Evolutionary conservation across 75 land plant genomes (phyloP).

Genomic region (Cupressus sempervirens): DNA sequence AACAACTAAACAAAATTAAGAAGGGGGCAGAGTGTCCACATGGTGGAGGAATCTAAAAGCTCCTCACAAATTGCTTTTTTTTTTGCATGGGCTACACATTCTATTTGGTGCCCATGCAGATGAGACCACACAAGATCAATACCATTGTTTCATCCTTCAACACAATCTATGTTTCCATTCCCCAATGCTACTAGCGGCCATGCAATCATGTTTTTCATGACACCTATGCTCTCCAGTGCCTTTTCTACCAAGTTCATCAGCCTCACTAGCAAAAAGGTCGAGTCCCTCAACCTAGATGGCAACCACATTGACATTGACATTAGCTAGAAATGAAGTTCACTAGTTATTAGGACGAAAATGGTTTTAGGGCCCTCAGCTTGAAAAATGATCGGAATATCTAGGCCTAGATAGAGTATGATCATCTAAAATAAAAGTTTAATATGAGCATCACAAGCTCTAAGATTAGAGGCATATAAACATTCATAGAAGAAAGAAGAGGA

Average conservation of each 20-base stretch:
- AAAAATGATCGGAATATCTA: slow-evolving; percentile 23
- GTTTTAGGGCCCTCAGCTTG: slow-evolving; percentile 16
- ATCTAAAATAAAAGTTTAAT: background rate
- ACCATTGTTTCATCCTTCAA: slow-evolving; percentile 15
- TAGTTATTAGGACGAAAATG: slow-evolving; percentile 3
- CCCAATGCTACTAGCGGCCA: slow-evolving; percentile 30
- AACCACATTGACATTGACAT: slow-evolving; percentile 44
- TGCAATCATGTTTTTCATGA: slow-evolving; percentile 32
- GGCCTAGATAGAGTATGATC: slow-evolving; percentile 54
- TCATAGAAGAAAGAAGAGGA: too few relatives aligned
- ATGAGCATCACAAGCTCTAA: slow-evolving; percentile 22
- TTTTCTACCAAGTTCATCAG: slow-evolving; percentile 35
- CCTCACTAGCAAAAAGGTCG: slow-evolving; percentile 27
- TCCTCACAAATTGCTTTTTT: background rate
- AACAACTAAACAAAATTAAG: too few relatives aligned
- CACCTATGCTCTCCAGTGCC: slow-evolving; percentile 11
- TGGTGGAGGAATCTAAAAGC: too few relatives aligned
- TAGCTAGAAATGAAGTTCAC: slow-evolving; percentile 21
- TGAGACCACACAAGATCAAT: background rate
- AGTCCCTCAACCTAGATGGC: slow-evolving; percentile 26
- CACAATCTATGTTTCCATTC: slow-evolving; percentile 31
- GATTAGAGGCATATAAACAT: too few relatives aligned
- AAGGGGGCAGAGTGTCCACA: too few relatives aligned
- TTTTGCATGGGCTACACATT: background rate
- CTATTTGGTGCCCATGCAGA: background rate